These are phyloP conservation scores for Paraconiothyrium sp. DNA, from an alignment of 2,329 filamentous ascomycete species.

Conservation along the genomic window DNA sequence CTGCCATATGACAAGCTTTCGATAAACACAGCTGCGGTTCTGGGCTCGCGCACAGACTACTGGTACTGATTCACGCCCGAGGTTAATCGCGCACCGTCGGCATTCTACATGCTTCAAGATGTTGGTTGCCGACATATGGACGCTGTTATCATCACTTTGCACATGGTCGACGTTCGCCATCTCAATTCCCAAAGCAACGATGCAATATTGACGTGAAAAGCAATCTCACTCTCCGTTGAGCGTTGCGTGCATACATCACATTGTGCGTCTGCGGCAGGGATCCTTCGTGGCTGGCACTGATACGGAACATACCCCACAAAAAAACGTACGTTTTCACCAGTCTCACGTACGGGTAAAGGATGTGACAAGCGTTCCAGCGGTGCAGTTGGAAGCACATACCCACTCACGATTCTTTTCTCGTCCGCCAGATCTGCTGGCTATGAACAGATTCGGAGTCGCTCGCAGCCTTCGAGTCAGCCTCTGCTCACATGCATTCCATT, in stretches of 20 bases:
- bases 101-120: conserved; percentile 8
- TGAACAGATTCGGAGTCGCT: not conserved
- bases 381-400: conserved; percentile 28
- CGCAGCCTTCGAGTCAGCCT: conserved; percentile 8
- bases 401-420: conserved; percentile 23
- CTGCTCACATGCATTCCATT: not conserved
- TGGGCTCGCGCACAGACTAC: conserved; percentile 22
- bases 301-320: conserved; percentile 14
- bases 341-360: conserved; percentile 16
- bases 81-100: conserved; percentile 28
- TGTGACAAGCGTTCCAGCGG: conserved; percentile 27
- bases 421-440: not conserved
- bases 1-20: conserved; percentile 35
- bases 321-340: conserved; percentile 14
- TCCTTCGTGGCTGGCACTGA: conserved; percentile 15
- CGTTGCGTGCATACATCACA: conserved; percentile 30
- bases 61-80: conserved; percentile 30
- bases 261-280: conserved; percentile 26
- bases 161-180: not conserved
- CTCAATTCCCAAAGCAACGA: conserved; percentile 24
- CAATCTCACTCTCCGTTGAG: conserved; percentile 21
- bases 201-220: conserved; percentile 20
- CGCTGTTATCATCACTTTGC: not conserved
- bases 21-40: conserved; percentile 30
- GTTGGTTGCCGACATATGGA: not conserved